Percentiles rank a stretch among this genome's conserved stretches.
Conservation (phyloP, 1,139 yeast species). For the Saccharomyces hybrid region DNA sequence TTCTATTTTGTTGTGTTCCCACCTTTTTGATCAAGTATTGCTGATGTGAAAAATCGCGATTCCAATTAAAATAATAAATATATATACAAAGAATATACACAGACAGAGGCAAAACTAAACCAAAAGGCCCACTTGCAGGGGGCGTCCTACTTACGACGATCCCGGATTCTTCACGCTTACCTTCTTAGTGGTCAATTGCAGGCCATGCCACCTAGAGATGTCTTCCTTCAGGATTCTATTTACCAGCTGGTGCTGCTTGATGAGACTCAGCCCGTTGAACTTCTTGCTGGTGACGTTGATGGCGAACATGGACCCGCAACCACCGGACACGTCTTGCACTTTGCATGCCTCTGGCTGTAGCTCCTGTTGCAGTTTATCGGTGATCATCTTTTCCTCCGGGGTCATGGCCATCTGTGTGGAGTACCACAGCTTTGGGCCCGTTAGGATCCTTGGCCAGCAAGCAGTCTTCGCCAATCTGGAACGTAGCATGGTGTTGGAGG, state of each 20-base stretch:
- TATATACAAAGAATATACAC: neutral
- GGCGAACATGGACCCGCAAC: slow-evolving; percentile 98
- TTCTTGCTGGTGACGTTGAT: slow-evolving; percentile 64
- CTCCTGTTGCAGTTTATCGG: slow-evolving; percentile 43
- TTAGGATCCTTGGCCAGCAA: neutral
- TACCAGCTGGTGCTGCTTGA: slow-evolving; percentile 87
- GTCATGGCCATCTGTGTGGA: slow-evolving; percentile 33
- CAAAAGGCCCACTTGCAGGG: neutral
- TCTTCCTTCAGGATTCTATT: slow-evolving; percentile 78
- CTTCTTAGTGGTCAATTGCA: slow-evolving; percentile 67
- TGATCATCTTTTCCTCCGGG: slow-evolving; percentile 62
- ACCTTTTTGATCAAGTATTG: neutral
- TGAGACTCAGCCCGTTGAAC: slow-evolving; percentile 74
- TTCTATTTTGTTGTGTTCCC: neutral
- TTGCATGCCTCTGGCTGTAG: slow-evolving; percentile 53
- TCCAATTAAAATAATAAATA: neutral
- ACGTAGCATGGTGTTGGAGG: neutral
- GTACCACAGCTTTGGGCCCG: neutral
- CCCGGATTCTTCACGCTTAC: slow-evolving; percentile 29
- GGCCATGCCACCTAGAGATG: slow-evolving; percentile 88
- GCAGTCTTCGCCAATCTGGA: neutral
- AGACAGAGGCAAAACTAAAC: neutral
- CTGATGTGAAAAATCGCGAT: neutral
- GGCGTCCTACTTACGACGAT: neutral
- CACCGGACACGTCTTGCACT: slow-evolving; percentile 86